Conservation (phyloP, 2,329 filamentous ascomycete species). For the Colletotrichum melonis region DNA sequence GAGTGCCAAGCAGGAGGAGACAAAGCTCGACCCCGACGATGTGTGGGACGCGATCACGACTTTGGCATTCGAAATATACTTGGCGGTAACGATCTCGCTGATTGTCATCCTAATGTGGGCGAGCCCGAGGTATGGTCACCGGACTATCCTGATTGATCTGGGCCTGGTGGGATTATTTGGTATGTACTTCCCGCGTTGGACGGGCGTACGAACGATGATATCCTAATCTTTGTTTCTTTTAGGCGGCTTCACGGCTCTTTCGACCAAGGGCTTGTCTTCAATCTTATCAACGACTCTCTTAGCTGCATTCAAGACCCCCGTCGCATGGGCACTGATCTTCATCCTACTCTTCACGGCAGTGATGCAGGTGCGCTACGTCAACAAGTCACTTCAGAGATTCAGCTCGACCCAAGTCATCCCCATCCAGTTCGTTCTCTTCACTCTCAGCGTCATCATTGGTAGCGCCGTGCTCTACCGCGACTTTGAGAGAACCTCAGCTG, state of each 20-base stretch:
- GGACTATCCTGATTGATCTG: constrained; percentile 90
- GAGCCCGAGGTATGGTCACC: constrained; percentile 85
- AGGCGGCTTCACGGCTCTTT: constrained; percentile 96
- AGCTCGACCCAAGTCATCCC: constrained; percentile 98
- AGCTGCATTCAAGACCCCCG: constrained; percentile 88
- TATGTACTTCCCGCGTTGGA: constrained; percentile 51
- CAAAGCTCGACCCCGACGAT: constrained; percentile 88
- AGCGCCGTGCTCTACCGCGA: constrained; percentile 95
- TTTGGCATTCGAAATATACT: constrained; percentile 91
- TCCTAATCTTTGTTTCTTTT: not conserved
- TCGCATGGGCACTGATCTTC: constrained; percentile 87
- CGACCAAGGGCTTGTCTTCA: constrained; percentile 96
- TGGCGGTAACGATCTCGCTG: constrained; percentile 78
- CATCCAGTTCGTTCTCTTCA: constrained; percentile 97
- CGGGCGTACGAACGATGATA: not conserved
- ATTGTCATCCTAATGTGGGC: constrained; percentile 84
- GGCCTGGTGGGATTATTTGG: constrained; percentile 94
- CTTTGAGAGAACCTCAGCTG: constrained; percentile 83
- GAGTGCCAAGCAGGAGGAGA: constrained; percentile 89
- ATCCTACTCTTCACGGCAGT: constrained; percentile 87
- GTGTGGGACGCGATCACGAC: constrained; percentile 90
- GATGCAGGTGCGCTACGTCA: constrained; percentile 98
- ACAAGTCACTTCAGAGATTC: constrained; percentile 87
- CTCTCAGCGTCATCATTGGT: constrained; percentile 92
- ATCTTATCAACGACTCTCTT: constrained; percentile 92